Base-by-base conservation (phyloP, 116 monocot species). In the Cymodocea nodosa region DNA sequence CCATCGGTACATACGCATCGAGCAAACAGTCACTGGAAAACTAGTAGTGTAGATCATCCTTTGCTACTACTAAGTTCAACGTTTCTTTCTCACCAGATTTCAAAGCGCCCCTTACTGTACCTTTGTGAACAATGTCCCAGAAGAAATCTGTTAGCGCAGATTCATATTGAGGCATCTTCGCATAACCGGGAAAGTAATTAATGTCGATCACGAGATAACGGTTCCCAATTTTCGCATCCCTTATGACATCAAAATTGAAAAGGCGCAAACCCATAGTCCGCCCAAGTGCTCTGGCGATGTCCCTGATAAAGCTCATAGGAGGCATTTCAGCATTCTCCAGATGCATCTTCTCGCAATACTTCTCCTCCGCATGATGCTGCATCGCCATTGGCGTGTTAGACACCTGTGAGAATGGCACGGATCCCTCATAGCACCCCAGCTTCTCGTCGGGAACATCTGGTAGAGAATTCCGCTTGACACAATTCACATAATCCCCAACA, bases 161-260 rank as follows among this genome's bases (percentile, higher is more conserved):
- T 74, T 89, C 94, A 57, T 94, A 94, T 5, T 59, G 60, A 0
- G 90, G 94, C 89, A 94, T 89, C 70, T 89, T 94, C 0, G 89
- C 90, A 52, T 87, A 90, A 9, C 94, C 94, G 1, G 90, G 94
- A 60, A 94, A 94, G 77, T 94, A 94, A 59, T 94, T 94, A n/a
- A 94, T 89, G 59, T 94, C 94, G 50, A 94, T 85, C n/a, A 89
- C 77, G 48, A 84, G 77, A 66, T 95, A 95, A 50, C 73, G 87
- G 55, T 83, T 85, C 51, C 85, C 95, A 59, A 72, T 74, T 63
- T 85, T 79, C 22, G 69, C 75, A 75, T 95, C 95, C 59, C 95
- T 72, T 30, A 95, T 90, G 72, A 95, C 64, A 72, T 95, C 95
- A 50, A 95, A 95, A 50, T 95, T 95, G 57, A 95, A 95, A 7